phyloP scores from a whole-genome alignment of 1,284 basidiomycete genomes.

The Grifola frondosa region DNA sequence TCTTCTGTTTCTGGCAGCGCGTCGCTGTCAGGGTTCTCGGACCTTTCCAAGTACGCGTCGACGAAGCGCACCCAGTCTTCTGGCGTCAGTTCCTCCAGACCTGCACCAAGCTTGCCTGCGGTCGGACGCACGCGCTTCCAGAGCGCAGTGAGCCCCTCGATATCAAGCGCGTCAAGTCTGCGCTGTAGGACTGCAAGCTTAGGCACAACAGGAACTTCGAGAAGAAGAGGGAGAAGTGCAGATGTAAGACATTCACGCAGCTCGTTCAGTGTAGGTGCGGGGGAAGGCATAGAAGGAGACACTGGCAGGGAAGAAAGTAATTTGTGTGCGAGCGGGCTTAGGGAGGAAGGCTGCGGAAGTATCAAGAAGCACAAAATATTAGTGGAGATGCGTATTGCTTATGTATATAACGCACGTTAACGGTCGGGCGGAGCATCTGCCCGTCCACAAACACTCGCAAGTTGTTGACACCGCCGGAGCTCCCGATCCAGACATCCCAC shows the following conservation, averaged over 20 bases:
- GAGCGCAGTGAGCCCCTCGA: constrained; percentile 69
- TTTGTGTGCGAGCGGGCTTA: constrained; percentile 15
- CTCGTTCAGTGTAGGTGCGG: constrained; percentile 1
- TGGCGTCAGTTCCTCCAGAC: constrained; percentile 23
- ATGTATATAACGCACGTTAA: constrained; percentile 46
- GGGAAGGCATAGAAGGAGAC: not conserved
- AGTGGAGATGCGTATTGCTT: not conserved
- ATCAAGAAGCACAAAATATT: not conserved
- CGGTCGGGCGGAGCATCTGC: constrained; percentile 52
- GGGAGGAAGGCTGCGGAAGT: constrained; percentile 7
- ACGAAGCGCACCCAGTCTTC: constrained; percentile 28
- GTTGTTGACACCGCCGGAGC: constrained; percentile 71
- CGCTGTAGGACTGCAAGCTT: constrained; percentile 68
- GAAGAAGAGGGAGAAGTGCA: constrained; percentile 51
- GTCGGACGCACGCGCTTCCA: constrained; percentile 35
- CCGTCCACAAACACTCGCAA: constrained; percentile 77
- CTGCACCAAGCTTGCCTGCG: constrained; percentile 15
- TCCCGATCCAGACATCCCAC: constrained; percentile 72
- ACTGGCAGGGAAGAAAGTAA: constrained; percentile 8
- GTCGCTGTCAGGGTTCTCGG: constrained; percentile 34
- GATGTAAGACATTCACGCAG: constrained; percentile 39
- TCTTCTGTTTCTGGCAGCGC: constrained; percentile 33
- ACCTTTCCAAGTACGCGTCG: constrained; percentile 46
- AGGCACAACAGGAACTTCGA: constrained; percentile 54
- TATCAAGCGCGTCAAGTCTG: constrained; percentile 79